Percentiles rank a stretch among this genome's conserved stretches.
Evolutionary conservation across 192 early-diverging fungal species (phyloP).

Genomic region (Gigaspora rosea): DNA sequence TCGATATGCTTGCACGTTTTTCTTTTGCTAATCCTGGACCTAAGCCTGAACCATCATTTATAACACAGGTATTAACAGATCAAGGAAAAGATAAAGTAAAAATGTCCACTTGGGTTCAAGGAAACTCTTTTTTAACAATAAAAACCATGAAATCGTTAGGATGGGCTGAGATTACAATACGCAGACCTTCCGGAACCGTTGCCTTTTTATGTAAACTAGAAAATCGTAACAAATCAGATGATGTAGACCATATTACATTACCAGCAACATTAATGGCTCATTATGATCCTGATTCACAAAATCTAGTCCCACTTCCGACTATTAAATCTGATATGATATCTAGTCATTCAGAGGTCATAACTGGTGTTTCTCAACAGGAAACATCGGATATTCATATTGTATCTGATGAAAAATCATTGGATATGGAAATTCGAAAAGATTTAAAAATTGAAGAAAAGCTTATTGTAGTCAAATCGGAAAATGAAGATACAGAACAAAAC

Average conservation of each 20-base stretch:
- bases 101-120: constrained; percentile 80
- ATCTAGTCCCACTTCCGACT: constrained; percentile 16
- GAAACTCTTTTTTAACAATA: constrained; percentile 82
- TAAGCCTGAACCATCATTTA: constrained; percentile 57
- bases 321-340: background rate
- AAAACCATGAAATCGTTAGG: constrained; percentile 62
- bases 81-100: constrained; percentile 48
- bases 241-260: constrained; percentile 49
- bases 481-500: too few species aligned
- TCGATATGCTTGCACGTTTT: constrained; percentile 93
- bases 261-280: constrained; percentile 57
- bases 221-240: constrained; percentile 57
- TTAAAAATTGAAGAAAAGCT: too few species aligned
- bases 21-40: constrained; percentile 72
- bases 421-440: too few species aligned
- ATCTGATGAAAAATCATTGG: too few species aligned
- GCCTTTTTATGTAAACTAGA: constrained; percentile 70
- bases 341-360: background rate
- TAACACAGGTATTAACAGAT: constrained; percentile 56
- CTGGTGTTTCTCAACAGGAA: background rate
- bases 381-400: background rate
- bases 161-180: constrained; percentile 82
- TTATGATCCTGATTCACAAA: constrained; percentile 44
- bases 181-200: constrained; percentile 77
- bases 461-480: too few species aligned